These are phyloP conservation scores for Tylopilus rubrobrunneus DNA, from an alignment of 768 basidiomycete species.

Conservation along the genomic window DNA sequence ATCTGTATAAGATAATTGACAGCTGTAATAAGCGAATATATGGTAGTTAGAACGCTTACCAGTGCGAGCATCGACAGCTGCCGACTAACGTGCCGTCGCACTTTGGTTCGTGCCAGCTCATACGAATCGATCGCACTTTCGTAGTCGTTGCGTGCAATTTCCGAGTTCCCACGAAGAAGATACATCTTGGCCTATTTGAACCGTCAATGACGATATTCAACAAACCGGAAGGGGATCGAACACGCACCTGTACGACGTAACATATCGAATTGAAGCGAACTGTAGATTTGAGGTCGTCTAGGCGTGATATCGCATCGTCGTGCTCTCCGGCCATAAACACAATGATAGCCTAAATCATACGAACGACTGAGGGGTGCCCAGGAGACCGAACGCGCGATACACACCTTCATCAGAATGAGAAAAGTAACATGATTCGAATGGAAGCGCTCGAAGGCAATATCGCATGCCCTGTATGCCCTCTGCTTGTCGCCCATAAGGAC, in stretches of 20 bases:
- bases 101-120: not conserved
- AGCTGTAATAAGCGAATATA: not conserved
- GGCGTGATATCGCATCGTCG: not conserved
- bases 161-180: not conserved
- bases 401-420: not conserved
- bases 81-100: not conserved
- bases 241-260: not conserved
- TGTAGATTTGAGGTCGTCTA: not conserved
- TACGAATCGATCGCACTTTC: not conserved
- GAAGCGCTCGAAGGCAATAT: not conserved
- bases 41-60: not conserved
- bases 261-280: not conserved
- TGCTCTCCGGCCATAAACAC: not conserved
- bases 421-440: not conserved
- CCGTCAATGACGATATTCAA: not conserved
- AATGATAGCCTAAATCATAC: not conserved
- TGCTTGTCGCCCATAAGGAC: not conserved
- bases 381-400: not conserved
- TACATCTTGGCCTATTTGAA: not conserved
- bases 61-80: not conserved
- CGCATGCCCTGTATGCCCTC: not conserved
- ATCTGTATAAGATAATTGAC: not conserved
- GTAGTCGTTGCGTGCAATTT: not conserved
- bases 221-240: not conserved
- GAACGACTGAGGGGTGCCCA: not conserved